phyloP scores from a whole-genome alignment of 2,329 filamentous ascomycete species.

The Fusarium aywerte region DNA sequence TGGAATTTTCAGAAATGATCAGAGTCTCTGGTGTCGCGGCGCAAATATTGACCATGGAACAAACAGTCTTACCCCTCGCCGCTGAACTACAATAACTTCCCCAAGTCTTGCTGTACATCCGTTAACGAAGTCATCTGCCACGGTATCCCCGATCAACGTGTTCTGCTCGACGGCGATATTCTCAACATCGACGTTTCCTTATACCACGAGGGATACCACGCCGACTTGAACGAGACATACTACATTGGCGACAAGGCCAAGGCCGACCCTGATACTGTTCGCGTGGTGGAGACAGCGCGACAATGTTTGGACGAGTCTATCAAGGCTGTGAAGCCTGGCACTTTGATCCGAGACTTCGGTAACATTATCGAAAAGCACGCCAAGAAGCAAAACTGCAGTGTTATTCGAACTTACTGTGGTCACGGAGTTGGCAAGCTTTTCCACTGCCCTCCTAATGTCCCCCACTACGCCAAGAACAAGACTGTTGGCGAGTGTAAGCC shows the following conservation, averaged over 20 bases:
- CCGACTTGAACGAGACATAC: constrained; percentile 98
- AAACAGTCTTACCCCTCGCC: constrained; percentile 93
- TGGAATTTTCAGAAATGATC: neutral
- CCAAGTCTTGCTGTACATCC: constrained; percentile 97
- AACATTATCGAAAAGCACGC: constrained; percentile 96
- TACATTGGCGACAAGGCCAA: constrained; percentile 92
- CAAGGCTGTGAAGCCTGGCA: constrained; percentile 90
- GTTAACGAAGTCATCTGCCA: constrained; percentile 98
- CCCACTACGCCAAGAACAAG: constrained; percentile 99
- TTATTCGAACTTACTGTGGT: constrained; percentile 95
- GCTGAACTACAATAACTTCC: constrained; percentile 94
- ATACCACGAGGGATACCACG: constrained; percentile 95
- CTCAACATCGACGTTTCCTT: constrained; percentile 96
- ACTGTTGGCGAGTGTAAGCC: constrained; percentile 92
- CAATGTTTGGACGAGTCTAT: constrained; percentile 93
- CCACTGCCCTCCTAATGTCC: constrained; percentile 92
- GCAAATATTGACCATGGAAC: constrained; percentile 12
- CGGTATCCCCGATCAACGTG: constrained; percentile 92
- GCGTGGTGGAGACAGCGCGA: constrained; percentile 89
- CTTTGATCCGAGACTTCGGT: constrained; percentile 90
- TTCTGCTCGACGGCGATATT: constrained; percentile 91
- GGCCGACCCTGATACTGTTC: constrained; percentile 85
- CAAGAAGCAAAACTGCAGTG: constrained; percentile 84
- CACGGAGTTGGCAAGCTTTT: constrained; percentile 95
- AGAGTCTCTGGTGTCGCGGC: neutral